phyloP scores from a whole-genome alignment of 2,329 filamentous ascomycete genomes.

The Calonectria crousiana region DNA sequence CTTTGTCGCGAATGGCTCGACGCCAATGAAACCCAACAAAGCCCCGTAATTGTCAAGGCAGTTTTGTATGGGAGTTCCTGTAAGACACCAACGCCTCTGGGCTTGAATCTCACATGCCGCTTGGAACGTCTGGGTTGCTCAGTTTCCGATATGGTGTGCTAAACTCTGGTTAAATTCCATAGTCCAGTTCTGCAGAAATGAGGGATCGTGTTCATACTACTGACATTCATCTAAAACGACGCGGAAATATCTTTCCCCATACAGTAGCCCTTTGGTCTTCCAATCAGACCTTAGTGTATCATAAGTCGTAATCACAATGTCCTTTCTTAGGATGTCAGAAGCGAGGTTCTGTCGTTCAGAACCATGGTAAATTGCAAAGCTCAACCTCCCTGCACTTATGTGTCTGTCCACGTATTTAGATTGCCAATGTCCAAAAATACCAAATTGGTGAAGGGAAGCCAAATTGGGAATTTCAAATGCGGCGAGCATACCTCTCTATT shows the following conservation, averaged over 20 bases:
- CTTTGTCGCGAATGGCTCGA: conserved; percentile 34
- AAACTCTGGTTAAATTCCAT: background rate
- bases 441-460: background rate
- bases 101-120: conserved; percentile 40
- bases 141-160: conserved; percentile 55
- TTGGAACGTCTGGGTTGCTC: conserved; percentile 45
- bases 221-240: conserved; percentile 56
- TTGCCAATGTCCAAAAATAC: background rate
- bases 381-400: background rate
- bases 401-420: background rate
- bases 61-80: conserved; percentile 57
- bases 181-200: background rate
- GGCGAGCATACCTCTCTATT: background rate
- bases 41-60: conserved; percentile 54
- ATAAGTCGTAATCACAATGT: conserved; percentile 50
- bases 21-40: conserved; percentile 49
- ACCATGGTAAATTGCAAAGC: background rate
- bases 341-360: background rate
- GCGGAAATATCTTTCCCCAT: conserved; percentile 44
- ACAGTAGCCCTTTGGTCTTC: conserved; percentile 1
- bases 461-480: background rate
- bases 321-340: background rate
- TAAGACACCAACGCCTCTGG: conserved; percentile 53
- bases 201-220: background rate
- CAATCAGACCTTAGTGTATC: conserved; percentile 48